Percentiles rank a stretch among this genome's conserved stretches.
phyloP scores from a whole-genome alignment of 441 rosid genomes.

The Pelargonium citronellum region DNA sequence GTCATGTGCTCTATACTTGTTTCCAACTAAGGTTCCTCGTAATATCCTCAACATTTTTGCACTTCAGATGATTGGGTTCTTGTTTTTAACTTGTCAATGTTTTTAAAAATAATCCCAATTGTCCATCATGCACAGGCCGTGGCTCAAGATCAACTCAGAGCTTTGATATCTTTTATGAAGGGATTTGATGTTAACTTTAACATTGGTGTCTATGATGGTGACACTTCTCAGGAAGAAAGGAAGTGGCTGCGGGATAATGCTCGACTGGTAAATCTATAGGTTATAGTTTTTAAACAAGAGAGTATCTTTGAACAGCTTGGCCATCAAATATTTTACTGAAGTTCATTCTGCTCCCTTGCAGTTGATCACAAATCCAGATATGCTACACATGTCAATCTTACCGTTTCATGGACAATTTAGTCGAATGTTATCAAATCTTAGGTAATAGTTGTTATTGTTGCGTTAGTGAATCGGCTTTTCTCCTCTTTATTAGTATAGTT shows the following conservation, averaged over 20 bases:
- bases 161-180: slow-evolving; percentile 45
- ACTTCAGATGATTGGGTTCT: slow-evolving; percentile 17
- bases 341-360: slow-evolving; percentile 33
- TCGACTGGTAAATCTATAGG: slow-evolving; percentile 57
- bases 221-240: slow-evolving; percentile 66
- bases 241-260: slow-evolving; percentile 60
- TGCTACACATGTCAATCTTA: slow-evolving; percentile 84
- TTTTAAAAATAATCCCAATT: slow-evolving; percentile 12
- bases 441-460: slow-evolving; percentile 41
- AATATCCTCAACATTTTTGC: slow-evolving; percentile 5
- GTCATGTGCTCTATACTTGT: slow-evolving; percentile 80
- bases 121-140: slow-evolving; percentile 57
- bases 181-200: slow-evolving; percentile 44
- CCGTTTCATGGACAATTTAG: slow-evolving; percentile 71
- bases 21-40: slow-evolving; percentile 78
- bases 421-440: slow-evolving; percentile 71
- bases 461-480: no score
- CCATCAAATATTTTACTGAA: slow-evolving; percentile 19
- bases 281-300: slow-evolving; percentile 13
- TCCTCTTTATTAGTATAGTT: no score
- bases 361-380: slow-evolving; percentile 98
- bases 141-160: slow-evolving; percentile 94
- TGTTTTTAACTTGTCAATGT: slow-evolving; percentile 14
- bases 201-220: slow-evolving; percentile 91
- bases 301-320: slow-evolving; percentile 8